phyloP scores from a whole-genome alignment of 2,329 filamentous ascomycete genomes.

The Xylaria sp. region DNA sequence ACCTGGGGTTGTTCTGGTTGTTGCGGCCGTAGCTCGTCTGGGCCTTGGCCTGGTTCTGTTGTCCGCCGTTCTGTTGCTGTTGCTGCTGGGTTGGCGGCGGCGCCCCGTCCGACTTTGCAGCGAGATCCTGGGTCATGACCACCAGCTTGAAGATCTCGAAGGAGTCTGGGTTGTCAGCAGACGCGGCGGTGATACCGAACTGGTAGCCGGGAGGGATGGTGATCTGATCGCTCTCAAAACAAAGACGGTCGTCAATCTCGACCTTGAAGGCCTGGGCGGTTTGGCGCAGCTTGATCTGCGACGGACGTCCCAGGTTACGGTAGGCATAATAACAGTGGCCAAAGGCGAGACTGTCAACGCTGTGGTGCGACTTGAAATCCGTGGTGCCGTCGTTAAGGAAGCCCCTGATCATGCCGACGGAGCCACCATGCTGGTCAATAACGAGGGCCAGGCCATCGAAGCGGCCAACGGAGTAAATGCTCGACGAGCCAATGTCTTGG shows the following conservation, averaged over 20 bases:
- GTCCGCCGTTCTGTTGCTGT: conserved; percentile 48
- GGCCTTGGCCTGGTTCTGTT: conserved; percentile 49
- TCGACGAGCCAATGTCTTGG: conserved; percentile 73
- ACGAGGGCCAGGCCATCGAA: conserved; percentile 94
- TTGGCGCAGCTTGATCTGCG: conserved; percentile 79
- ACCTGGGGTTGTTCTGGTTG: conserved; percentile 36
- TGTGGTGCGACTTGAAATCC: conserved; percentile 80
- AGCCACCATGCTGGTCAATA: conserved; percentile 83
- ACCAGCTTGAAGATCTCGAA: conserved; percentile 93
- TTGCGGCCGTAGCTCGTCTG: conserved; percentile 45
- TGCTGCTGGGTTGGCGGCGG: conserved; percentile 47
- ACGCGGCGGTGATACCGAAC: conserved; percentile 88
- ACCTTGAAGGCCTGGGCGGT: conserved; percentile 76
- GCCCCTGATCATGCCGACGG: conserved; percentile 83
- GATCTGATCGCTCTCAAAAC: conserved; percentile 86
- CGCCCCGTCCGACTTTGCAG: conserved; percentile 49
- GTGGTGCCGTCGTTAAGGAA: conserved; percentile 92
- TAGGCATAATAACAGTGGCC: conserved; percentile 92
- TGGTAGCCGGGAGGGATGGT: conserved; percentile 81
- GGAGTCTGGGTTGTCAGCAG: conserved; percentile 90
- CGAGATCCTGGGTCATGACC: conserved; percentile 68
- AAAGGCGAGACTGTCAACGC: conserved; percentile 87
- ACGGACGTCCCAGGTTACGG: conserved; percentile 88
- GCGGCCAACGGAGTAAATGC: conserved; percentile 83
- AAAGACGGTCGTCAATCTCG: conserved; percentile 79